These are phyloP conservation scores for Pseudovirgaria hyperparasitica DNA, from an alignment of 2,329 filamentous ascomycete genomes.

Conservation along the genomic window DNA sequence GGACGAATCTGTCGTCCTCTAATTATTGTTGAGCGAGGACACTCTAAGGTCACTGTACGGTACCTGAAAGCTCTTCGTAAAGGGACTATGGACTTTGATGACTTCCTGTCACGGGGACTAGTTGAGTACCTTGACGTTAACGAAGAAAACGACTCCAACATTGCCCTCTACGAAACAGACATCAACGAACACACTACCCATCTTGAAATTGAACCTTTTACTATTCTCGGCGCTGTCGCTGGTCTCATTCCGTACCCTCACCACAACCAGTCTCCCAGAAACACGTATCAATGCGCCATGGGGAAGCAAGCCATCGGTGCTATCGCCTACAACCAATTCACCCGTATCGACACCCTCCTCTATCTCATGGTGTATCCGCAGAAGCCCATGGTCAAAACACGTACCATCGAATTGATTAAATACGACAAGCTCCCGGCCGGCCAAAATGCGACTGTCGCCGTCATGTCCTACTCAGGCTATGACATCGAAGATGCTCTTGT, in stretches of 20 bases:
- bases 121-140: conserved; percentile 97
- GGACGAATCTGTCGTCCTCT: conserved; percentile 91
- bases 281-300: conserved; percentile 99
- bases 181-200: conserved; percentile 79
- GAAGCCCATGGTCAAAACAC: conserved; percentile 91
- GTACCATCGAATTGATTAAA: conserved; percentile 90
- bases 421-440: conserved; percentile 96
- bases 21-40: conserved; percentile 83
- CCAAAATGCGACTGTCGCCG: conserved; percentile 92
- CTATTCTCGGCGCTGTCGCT: conserved; percentile 86
- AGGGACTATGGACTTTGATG: conserved; percentile 81
- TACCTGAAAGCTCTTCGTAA: conserved; percentile 73
- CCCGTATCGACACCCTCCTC: conserved; percentile 87
- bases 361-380: conserved; percentile 98
- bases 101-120: conserved; percentile 78
- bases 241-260: conserved; percentile 96
- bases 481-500: conserved; percentile 98
- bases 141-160: conserved; percentile 92
- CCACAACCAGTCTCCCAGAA: conserved; percentile 96
- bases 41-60: conserved; percentile 64
- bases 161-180: conserved; percentile 77
- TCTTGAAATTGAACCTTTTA: conserved; percentile 96
- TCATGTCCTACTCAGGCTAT: conserved; percentile 99
- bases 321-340: conserved; percentile 96
- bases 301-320: conserved; percentile 99